Evolutionary conservation across 108 stramenopile genomes (phyloP).

Genomic region (Mayamaea pseudoterrestris): DNA sequence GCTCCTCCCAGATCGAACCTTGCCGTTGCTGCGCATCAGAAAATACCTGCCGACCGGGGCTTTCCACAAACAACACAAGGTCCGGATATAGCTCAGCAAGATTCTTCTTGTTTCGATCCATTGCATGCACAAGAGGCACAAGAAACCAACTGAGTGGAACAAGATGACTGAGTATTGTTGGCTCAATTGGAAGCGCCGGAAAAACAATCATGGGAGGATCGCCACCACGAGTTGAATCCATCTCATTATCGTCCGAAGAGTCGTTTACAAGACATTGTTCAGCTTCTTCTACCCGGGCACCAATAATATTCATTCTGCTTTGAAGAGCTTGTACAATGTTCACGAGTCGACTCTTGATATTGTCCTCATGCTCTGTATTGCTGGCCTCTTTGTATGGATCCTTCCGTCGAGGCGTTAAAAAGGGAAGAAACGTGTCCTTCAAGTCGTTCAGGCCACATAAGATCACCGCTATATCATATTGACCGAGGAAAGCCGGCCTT

Average conservation of each 20-base stretch:
- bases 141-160: constrained; percentile 49
- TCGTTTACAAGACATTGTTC: background rate
- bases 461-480: constrained; percentile 55
- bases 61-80: constrained; percentile 39
- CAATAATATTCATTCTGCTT: constrained; percentile 8
- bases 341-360: constrained; percentile 7
- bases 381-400: constrained; percentile 3
- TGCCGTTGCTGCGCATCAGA: constrained; percentile 21
- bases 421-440: constrained; percentile 47
- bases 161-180: constrained; percentile 24
- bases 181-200: constrained; percentile 39
- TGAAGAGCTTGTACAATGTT: constrained; percentile 19
- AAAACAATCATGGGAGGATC: constrained; percentile 32
- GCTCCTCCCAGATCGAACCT: constrained; percentile 20
- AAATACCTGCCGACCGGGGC: constrained; percentile 23
- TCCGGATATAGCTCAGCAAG: constrained; percentile 33
- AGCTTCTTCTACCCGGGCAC: background rate
- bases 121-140: constrained; percentile 23
- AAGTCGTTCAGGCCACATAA: constrained; percentile 57
- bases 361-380: constrained; percentile 3
- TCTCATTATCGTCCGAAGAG: background rate
- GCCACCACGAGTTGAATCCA: background rate
- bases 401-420: constrained; percentile 14
- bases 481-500: constrained; percentile 11
- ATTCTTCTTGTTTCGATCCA: constrained; percentile 40